Evolutionary conservation across 75 land plant species (phyloP).

Genomic region (Adiantum capillusveneris): DNA sequence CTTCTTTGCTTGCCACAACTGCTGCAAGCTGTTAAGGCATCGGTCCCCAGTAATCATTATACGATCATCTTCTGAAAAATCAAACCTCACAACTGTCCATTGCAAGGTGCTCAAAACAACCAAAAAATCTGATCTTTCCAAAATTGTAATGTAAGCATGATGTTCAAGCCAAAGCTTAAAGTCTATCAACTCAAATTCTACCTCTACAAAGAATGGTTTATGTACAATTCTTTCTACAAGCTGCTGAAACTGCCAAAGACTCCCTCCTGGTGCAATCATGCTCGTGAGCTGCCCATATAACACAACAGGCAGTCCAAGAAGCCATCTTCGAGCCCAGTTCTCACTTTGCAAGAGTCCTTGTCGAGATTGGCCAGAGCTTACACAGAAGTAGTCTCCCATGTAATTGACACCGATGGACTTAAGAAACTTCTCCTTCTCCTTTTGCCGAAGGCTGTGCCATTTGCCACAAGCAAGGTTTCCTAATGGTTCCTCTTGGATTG

Average conservation of each 20-base stretch:
- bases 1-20: neutral
- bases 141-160: conserved; percentile 14
- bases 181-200: conserved; percentile 19
- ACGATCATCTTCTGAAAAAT: conserved; percentile 13
- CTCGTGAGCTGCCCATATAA: conserved; percentile 14
- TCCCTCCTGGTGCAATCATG: conserved; percentile 29
- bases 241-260: conserved; percentile 21
- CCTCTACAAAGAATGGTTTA: conserved; percentile 17
- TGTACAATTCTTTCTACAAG: conserved; percentile 9
- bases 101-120: conserved; percentile 7
- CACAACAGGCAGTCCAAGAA: conserved; percentile 1
- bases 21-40: conserved; percentile 1
- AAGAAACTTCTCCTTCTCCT: conserved; percentile 5
- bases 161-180: conserved; percentile 13
- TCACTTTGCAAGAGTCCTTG: neutral
- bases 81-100: conserved; percentile 31
- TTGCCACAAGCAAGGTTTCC: conserved; percentile 1
- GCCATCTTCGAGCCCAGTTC: conserved; percentile 9
- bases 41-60: conserved; percentile 13
- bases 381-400: neutral
- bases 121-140: conserved; percentile 12
- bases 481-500: neutral
- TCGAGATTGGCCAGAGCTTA: neutral
- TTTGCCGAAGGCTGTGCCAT: conserved; percentile 11
- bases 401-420: neutral